A percentile compares a stretch with the other conserved stretches of the same genome.
phyloP scores from a whole-genome alignment of 768 basidiomycete species.

The Neoboletus brunneissimus region DNA sequence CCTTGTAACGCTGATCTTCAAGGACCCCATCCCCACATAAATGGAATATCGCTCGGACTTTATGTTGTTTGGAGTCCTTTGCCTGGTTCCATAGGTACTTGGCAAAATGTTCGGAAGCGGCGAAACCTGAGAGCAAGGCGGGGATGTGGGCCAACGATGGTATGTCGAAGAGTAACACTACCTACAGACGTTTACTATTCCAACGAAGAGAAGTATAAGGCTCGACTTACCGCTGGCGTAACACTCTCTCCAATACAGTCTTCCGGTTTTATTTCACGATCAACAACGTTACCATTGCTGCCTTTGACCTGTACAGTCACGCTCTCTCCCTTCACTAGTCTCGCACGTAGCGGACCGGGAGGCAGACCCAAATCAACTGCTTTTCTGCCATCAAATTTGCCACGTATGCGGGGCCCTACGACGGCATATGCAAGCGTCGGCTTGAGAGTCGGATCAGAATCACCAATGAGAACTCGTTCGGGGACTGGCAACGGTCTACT shows the following conservation, averaged over 20 bases:
- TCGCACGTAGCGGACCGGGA: constrained; percentile 53
- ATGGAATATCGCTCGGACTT: constrained; percentile 59
- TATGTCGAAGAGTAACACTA: constrained; percentile 67
- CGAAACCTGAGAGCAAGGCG: constrained; percentile 48
- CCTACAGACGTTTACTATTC: constrained; percentile 35
- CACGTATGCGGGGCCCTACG: constrained; percentile 51
- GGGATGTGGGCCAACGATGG: constrained; percentile 59
- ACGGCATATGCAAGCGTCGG: constrained; percentile 49
- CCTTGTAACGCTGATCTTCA: constrained; percentile 63
- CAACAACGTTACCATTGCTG: constrained; percentile 38
- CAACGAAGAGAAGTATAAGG: background rate
- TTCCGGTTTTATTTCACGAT: constrained; percentile 55
- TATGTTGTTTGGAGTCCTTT: constrained; percentile 40
- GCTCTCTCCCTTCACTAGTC: constrained; percentile 61
- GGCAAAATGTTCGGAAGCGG: constrained; percentile 45
- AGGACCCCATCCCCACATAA: constrained; percentile 68
- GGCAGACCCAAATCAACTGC: constrained; percentile 65
- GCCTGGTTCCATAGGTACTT: constrained; percentile 45
- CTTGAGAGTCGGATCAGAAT: constrained; percentile 18
- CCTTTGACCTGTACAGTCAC: constrained; percentile 56
- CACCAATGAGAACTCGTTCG: constrained; percentile 18
- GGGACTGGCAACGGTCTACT: constrained; percentile 21
- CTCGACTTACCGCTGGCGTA: constrained; percentile 41
- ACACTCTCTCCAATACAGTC: constrained; percentile 58
- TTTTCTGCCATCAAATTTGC: constrained; percentile 70